Percentiles rank a stretch among this genome's conserved stretches.
Evolutionary conservation across 1,284 basidiomycete species (phyloP).

Genomic region (Volvariella volvacea): DNA sequence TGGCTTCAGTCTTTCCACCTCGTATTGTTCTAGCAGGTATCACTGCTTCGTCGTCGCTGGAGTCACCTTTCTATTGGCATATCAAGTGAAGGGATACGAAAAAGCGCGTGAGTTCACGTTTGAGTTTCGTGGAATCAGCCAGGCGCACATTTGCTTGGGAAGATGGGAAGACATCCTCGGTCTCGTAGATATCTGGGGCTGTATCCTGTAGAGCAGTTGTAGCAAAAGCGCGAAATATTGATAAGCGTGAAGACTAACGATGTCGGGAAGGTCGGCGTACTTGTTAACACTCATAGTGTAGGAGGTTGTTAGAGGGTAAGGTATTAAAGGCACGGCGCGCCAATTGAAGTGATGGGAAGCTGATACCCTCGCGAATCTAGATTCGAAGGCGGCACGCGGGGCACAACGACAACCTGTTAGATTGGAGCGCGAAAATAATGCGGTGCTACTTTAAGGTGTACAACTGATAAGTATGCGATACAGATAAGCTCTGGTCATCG

Average conservation of each 20-base stretch:
- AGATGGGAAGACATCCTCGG: constrained; percentile 66
- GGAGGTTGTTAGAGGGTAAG: too few relatives aligned
- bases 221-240: constrained; percentile 4
- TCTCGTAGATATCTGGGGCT: constrained; percentile 89
- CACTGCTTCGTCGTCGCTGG: constrained; percentile 56
- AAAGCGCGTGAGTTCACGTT: background rate
- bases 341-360: too few relatives aligned
- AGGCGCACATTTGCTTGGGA: constrained; percentile 32
- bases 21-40: constrained; percentile 24
- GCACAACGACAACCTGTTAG: background rate
- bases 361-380: constrained; percentile 3
- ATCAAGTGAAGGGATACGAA: constrained; percentile 4
- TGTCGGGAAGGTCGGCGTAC: constrained; percentile 86
- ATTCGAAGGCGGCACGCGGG: background rate
- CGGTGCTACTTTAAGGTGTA: too few relatives aligned
- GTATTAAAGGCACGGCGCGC: background rate
- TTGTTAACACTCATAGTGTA: constrained; percentile 63
- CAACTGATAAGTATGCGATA: too few relatives aligned
- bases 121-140: background rate
- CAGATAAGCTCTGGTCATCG: too few relatives aligned
- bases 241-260: constrained; percentile 45
- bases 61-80: constrained; percentile 44
- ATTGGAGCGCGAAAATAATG: too few relatives aligned
- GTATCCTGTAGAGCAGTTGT: constrained; percentile 55
- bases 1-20: constrained; percentile 26